Base-by-base conservation (phyloP, 2,329 filamentous ascomycete genomes). In the Apiospora sp. region DNA sequence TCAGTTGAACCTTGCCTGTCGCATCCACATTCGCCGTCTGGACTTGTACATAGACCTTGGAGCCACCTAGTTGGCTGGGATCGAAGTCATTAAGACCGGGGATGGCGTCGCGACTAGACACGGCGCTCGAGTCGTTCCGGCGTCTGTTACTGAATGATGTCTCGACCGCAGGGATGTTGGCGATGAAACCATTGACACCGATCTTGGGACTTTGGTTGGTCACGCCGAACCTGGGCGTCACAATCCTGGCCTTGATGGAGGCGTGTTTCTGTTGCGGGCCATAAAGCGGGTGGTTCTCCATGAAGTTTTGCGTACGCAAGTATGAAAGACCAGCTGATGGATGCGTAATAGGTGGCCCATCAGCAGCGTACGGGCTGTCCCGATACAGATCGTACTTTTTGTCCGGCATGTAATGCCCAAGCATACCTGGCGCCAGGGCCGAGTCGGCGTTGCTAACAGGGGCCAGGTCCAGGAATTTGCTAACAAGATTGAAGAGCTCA, bases 321-420 rank as follows among this genome's bases (percentile, higher is more conserved):
- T 92, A 92, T 71, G 89, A 90, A 70, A 92, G 83, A 73, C 90
- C 90, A 44, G 87, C 90, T 19, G 90, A 92, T 4, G 90, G 90
- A 75, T 92, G 90, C 27, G 87, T 90, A 10, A 85, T 83, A 0
- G 90, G 90, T n/a, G 90, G 90, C 1, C 90, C 90, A 19, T 82
- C 79, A 68, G 83, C 82, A 14, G 86, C 85, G 74, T 89, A 91
- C 0, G 87, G 87, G 73, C 80, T 85, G 41, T 76, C 75, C 34
- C 74, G 72, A 24, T 70, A 71, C 71, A 80, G 79, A 12, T 81
- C 77, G 12, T 76, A 73, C n/a, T 68, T 34, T 61, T 75, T 77
- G 4, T 75, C 48, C n/a, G 51, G 14, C 71, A 73, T 27, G 68
- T 73, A 4, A 68, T 64, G 19, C 34, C 27, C 13, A 41, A 64